Base-by-base conservation (phyloP, 1,139 yeast species). In the Candida dubliniensis region DNA sequence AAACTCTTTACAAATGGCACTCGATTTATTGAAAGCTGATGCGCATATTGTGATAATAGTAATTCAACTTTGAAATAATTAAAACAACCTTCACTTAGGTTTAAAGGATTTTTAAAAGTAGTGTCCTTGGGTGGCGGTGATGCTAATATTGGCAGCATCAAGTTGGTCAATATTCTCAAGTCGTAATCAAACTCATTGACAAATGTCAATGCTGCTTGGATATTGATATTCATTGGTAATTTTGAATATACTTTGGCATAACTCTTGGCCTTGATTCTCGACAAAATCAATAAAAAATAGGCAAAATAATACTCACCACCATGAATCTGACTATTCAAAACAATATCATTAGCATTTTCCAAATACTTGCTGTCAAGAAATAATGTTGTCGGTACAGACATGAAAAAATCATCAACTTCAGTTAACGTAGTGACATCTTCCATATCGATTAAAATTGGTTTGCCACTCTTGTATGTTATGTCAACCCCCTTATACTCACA, bases 21-120 rank as follows among this genome's bases (percentile, higher is more conserved):
- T 30, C 71, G 50, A 49, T 70, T 70, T 32, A 67, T 59, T 6
- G 64, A 57, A 64, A 68, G 57, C 35, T 66, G 46, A 47, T 69
- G 74, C n/a, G 60, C 50, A 47, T 66, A 65, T 46, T 51, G 68
- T 0, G 66, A 53, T 25, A 67, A 51, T 33, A 67, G 69, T 5
- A 62, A 47, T 5, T 56, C 51, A 12, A 67, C 44, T 11, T 57
- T 34, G 18, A 34, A 15, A 30, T 40, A 49, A 25, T 38, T 37
- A 30, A 38, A 37, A 11, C 24, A 12, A 3, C 30, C 31, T 6
- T 39, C 42, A 30, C 14, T 30, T 13, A 30, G 8, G 8, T 30
- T 30, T 30, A 30, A 30, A 30, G 14, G n/a, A n/a, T 30, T 30
- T 4, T 10, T 10, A 27, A n/a, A 3, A 5, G 10, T 23, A 3